Evolutionary conservation across 202 grass and related monocot genomes (phyloP).

Genomic region (Sporobolus alterniflorus): DNA sequence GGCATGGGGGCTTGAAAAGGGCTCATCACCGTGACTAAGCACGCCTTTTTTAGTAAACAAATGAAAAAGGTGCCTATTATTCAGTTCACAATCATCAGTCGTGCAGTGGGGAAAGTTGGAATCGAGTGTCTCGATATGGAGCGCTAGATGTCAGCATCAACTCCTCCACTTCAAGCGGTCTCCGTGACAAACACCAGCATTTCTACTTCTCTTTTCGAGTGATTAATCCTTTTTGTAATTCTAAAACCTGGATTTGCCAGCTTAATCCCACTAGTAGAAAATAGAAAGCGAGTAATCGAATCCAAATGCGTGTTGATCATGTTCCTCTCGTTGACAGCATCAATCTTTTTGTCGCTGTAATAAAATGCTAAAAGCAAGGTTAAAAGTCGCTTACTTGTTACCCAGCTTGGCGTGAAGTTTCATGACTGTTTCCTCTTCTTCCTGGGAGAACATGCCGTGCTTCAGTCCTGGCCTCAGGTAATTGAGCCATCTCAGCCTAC

Average conservation of each 20-base stretch:
- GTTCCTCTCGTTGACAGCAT: neutral
- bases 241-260: conserved; percentile 23
- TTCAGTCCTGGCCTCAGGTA: conserved; percentile 89
- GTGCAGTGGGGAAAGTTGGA: conserved; percentile 34
- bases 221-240: conserved; percentile 6
- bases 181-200: conserved; percentile 59
- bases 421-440: conserved; percentile 69
- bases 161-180: conserved; percentile 57
- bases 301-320: neutral
- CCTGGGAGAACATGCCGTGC: conserved; percentile 75
- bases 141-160: conserved; percentile 61
- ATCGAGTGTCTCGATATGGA: conserved; percentile 45
- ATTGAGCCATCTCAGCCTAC: conserved; percentile 89
- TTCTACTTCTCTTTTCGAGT: conserved; percentile 32
- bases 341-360: neutral
- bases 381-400: conserved; percentile 77
- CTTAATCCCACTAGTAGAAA: conserved; percentile 13
- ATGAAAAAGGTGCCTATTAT: neutral
- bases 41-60: conserved; percentile 15
- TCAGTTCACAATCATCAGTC: conserved; percentile 34
- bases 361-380: conserved; percentile 17
- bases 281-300: neutral
- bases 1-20: neutral
- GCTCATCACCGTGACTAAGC: conserved; percentile 23
- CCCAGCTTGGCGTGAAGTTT: conserved; percentile 66